These are phyloP conservation scores for Gossypium arboreum DNA, from an alignment of 345 rosid species.

Conservation along the genomic window DNA sequence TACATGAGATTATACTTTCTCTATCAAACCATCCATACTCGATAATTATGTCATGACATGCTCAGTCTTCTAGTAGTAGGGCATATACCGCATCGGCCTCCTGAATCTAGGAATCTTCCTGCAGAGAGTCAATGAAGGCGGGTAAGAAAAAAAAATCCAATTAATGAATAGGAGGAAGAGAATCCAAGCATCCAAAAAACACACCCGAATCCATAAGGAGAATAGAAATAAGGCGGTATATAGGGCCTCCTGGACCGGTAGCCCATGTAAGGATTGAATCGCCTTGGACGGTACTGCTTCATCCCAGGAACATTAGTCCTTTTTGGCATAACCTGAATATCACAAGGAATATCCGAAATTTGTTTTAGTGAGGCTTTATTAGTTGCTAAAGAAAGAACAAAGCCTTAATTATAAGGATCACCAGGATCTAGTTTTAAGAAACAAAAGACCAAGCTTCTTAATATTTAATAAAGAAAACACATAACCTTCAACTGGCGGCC, in stretches of 20 bases:
- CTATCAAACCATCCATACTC: background rate
- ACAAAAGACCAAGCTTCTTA: background rate
- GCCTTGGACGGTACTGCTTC: conserved; percentile 81
- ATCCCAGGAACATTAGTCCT: conserved; percentile 93
- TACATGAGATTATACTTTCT: background rate
- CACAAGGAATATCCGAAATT: background rate
- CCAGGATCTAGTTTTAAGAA: background rate
- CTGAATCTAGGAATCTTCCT: conserved; percentile 91
- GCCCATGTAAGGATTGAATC: conserved; percentile 70
- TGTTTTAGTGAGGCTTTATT: background rate
- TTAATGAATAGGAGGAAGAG: background rate
- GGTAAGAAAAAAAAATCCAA: background rate
- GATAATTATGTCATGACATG: background rate
- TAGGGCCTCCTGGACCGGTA: conserved; percentile 69
- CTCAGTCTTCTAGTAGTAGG: conserved; percentile 55
- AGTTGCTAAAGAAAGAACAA: background rate
- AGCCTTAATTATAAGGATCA: background rate
- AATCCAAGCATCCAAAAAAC: conserved; percentile 15
- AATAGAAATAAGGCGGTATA: conserved; percentile 67
- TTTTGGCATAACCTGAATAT: conserved; percentile 64
- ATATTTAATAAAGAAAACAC: background rate
- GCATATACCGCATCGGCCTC: conserved; percentile 88
- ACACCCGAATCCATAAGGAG: conserved; percentile 91
- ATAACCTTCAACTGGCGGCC: conserved; percentile 89
- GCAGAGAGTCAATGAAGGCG: conserved; percentile 24